These are phyloP conservation scores for Coffea canephora DNA, from an alignment of 257 asterid genomes.

Conservation along the genomic window DNA sequence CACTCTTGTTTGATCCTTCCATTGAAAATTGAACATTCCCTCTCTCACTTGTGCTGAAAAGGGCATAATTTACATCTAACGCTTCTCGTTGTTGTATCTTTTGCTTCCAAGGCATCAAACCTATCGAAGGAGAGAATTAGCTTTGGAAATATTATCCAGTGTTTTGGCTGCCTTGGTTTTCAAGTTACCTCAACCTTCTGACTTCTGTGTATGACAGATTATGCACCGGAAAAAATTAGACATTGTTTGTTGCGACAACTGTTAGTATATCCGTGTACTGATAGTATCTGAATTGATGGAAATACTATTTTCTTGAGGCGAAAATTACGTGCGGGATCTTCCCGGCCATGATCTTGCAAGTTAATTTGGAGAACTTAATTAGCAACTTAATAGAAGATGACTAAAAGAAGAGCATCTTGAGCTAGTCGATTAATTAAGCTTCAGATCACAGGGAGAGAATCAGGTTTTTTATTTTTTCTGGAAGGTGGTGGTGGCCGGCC, in stretches of 20 bases:
- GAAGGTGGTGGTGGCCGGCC: too few relatives aligned
- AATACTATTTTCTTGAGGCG: neutral
- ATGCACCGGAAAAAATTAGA: neutral
- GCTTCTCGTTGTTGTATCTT: neutral
- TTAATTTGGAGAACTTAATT: neutral
- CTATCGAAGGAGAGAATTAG: neutral
- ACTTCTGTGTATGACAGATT: neutral
- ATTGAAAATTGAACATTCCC: neutral
- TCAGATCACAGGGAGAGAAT: neutral
- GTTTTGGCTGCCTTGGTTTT: slow-evolving; percentile 8
- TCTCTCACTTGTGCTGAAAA: too few relatives aligned
- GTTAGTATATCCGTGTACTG: neutral
- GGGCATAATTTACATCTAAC: too few relatives aligned
- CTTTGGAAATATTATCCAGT: neutral
- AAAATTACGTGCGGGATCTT: neutral
- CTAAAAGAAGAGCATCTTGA: neutral
- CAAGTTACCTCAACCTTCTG: neutral
- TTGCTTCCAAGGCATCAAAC: neutral
- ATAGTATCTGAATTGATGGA: neutral
- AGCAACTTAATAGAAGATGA: neutral
- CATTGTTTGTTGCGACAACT: neutral
- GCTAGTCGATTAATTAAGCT: neutral
- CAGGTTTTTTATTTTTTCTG: neutral
- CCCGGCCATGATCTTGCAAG: neutral
- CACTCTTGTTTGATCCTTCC: neutral